These are phyloP conservation scores for Fraxinus anomala DNA, from an alignment of 257 asterid genomes.

Conservation along the genomic window DNA sequence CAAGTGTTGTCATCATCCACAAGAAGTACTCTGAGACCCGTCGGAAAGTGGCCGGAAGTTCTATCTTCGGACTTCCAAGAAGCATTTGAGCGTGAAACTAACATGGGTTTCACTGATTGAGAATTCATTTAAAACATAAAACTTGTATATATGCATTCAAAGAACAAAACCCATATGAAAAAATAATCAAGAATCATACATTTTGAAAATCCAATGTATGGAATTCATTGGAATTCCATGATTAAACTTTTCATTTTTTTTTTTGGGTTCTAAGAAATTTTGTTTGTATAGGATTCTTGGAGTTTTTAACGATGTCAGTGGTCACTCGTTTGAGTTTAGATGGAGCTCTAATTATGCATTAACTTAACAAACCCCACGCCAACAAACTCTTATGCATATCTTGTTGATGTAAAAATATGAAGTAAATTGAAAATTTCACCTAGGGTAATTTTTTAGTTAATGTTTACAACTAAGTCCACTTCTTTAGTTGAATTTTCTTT, in stretches of 20 bases:
- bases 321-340: slow-evolving; percentile 32
- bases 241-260: neutral
- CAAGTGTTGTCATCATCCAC: slow-evolving; percentile 98
- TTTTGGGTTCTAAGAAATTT: slow-evolving; percentile 17
- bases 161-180: slow-evolving; percentile 35
- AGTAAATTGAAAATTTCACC: neutral
- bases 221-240: slow-evolving; percentile 3
- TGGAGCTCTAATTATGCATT: slow-evolving; percentile 53
- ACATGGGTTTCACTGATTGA: slow-evolving; percentile 43
- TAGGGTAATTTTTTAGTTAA: neutral
- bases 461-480: neutral
- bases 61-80: slow-evolving; percentile 66
- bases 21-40: slow-evolving; percentile 81
- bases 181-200: neutral
- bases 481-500: neutral
- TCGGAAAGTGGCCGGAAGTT: slow-evolving; percentile 76
- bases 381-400: slow-evolving; percentile 31
- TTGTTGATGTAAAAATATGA: neutral
- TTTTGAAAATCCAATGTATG: neutral
- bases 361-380: slow-evolving; percentile 53
- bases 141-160: slow-evolving; percentile 15
- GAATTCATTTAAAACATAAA: slow-evolving; percentile 47
- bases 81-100: slow-evolving; percentile 45
- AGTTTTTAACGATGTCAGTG: slow-evolving; percentile 28
- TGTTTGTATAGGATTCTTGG: neutral